Evolutionary conservation across 202 grass and related monocot species (phyloP), one percentile per base, ranked within the genome.

Genomic region (Digitaria exilis): DNA sequence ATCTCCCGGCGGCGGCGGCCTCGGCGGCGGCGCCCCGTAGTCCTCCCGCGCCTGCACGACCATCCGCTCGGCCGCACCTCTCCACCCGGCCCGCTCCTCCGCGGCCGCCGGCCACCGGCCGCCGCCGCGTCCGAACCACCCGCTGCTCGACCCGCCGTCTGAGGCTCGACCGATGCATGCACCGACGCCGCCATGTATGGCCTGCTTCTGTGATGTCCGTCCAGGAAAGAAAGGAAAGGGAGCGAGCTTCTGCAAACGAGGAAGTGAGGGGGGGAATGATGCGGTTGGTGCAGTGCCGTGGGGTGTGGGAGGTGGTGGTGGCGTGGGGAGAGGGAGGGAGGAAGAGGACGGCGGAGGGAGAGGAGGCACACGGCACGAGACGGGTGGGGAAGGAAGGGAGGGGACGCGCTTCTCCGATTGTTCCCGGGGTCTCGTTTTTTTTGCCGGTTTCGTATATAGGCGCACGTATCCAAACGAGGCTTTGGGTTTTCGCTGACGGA

Each of bases 111-210:
- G n/a, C 69, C 43, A 31, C 78, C 19, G 81, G n/a, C 87, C 24
- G 80, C 82, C 37, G 82, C 87, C 18, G 89, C 95, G 74, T 91
- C 92, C 35, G 87, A n/a, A 85, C 90, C 88, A 94, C 25, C 95
- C 87, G 72, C 95, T 89, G 84, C 95, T 97, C 60, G 95, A 95
- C 74, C 95, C 95, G 7, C 90, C 88, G 75, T 97, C 92, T 22
- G 95, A 97, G n/a, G 79, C 84, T 92, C 66, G 92, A 95, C 76
- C 90, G 72, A 61, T 87, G 87, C 86, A 92, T 93, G n/a, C 82
- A 80, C 90, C 86, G 44, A 54, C 79, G 88, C n/a, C n/a, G n/a
- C 73, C 83, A 90, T 86, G 50, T 45, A 13, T 44, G 54, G 82
- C 26, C 3, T 10, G 63, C 71, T 74, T 77, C 68, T 37, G 65